phyloP scores from a whole-genome alignment of 345 rosid genomes.

The Lumnitzera littorea region DNA sequence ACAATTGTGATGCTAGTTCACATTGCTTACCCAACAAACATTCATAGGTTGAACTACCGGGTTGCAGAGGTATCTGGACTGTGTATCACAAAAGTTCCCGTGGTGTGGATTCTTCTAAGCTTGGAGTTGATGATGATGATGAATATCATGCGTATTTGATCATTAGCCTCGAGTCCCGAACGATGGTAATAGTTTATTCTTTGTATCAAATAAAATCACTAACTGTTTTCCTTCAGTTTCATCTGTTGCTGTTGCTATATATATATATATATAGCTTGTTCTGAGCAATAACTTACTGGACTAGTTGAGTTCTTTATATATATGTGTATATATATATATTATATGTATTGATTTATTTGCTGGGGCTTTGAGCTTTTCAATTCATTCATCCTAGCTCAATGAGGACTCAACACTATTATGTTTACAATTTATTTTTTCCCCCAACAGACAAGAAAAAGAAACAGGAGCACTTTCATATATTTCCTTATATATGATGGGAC shows the following conservation, averaged over 20 bases:
- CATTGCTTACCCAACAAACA: slow-evolving; percentile 2
- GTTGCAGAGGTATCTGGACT: slow-evolving; percentile 98
- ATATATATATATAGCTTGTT: no score
- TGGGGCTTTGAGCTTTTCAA: no score
- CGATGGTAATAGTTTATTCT: slow-evolving; percentile 59
- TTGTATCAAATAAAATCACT: slow-evolving; percentile 7
- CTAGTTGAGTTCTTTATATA: no score
- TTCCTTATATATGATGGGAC: no score
- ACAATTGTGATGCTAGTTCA: background rate
- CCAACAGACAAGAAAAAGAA: no score
- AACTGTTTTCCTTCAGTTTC: background rate
- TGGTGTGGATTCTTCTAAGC: slow-evolving; percentile 62
- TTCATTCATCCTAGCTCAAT: no score
- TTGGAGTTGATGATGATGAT: slow-evolving; percentile 53
- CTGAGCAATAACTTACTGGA: background rate
- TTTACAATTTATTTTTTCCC: no score
- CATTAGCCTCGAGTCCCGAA: slow-evolving; percentile 88
- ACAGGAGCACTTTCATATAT: no score
- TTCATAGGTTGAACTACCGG: slow-evolving; percentile 85
- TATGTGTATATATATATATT: no score
- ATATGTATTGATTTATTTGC: no score
- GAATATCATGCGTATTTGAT: slow-evolving; percentile 98
- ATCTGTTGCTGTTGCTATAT: no score
- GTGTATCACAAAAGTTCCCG: slow-evolving; percentile 92
- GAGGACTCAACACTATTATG: no score